Evolutionary conservation across 1,284 basidiomycete species (phyloP).

Genomic region (Filobasidium uniguttulatum): DNA sequence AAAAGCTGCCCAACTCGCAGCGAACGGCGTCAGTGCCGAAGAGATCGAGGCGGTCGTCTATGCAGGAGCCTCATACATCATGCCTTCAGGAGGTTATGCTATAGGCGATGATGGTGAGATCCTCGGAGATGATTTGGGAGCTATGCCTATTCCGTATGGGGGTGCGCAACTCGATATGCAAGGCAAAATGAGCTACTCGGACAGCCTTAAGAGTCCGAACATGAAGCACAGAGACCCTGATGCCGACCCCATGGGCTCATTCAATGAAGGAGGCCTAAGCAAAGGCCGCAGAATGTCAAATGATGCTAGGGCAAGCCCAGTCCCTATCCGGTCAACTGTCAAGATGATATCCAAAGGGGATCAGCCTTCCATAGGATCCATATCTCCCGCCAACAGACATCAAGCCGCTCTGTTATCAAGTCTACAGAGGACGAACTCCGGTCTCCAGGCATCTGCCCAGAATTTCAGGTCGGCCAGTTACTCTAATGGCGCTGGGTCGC

Average conservation of each 20-base stretch:
- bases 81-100: background rate
- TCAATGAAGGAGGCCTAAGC: too few relatives aligned
- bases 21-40: slow-evolving; percentile 17
- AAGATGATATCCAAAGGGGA: too few relatives aligned
- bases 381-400: background rate
- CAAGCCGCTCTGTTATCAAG: background rate
- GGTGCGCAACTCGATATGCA: too few relatives aligned
- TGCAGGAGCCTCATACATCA: background rate
- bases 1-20: slow-evolving; percentile 72
- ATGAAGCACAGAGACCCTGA: too few relatives aligned
- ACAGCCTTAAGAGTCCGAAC: background rate
- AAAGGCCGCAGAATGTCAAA: too few relatives aligned
- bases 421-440: background rate
- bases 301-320: too few relatives aligned
- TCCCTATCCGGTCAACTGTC: too few relatives aligned
- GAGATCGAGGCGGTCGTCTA: slow-evolving; percentile 6
- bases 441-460: background rate
- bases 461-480: too few relatives aligned
- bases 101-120: background rate
- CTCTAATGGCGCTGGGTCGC: slow-evolving; percentile 25
- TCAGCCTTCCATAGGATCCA: background rate
- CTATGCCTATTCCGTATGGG: too few relatives aligned
- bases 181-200: background rate
- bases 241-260: too few relatives aligned
- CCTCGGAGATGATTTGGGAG: too few relatives aligned